A percentile compares a stretch with the other conserved stretches of the same genome.
Conservation (phyloP, 2,329 filamentous ascomycete species). For the Dryadomyces quercivorus region DNA sequence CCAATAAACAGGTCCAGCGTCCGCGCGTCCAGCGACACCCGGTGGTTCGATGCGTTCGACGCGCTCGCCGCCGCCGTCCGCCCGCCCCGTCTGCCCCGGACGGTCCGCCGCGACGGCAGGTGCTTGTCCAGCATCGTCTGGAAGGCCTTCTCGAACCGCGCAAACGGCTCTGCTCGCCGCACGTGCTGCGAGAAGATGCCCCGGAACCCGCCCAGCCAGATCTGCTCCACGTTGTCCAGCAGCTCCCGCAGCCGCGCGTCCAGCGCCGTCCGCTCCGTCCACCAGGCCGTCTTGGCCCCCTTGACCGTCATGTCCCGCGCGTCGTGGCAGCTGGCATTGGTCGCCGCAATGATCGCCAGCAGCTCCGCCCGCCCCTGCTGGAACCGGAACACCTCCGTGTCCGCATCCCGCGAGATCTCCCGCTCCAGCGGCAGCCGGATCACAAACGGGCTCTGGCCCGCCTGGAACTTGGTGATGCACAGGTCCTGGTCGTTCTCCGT, state of each 20-base stretch:
- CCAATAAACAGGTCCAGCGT: constrained; percentile 84
- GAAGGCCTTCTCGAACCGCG: constrained; percentile 66
- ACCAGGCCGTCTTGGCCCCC: constrained; percentile 75
- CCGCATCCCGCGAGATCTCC: constrained; percentile 63
- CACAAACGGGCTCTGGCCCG: constrained; percentile 67
- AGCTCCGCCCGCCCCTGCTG: constrained; percentile 69
- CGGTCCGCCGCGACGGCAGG: constrained; percentile 66
- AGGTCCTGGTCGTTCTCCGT: constrained; percentile 76
- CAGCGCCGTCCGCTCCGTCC: constrained; percentile 70
- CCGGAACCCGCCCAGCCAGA: constrained; percentile 91
- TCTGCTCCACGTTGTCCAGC: constrained; percentile 73
- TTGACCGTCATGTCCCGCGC: constrained; percentile 59
- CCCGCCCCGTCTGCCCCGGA: constrained; percentile 37
- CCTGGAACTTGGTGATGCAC: constrained; percentile 74
- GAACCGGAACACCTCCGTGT: constrained; percentile 64
- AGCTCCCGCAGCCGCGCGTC: constrained; percentile 68
- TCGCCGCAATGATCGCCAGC: constrained; percentile 65
- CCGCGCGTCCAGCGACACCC: constrained; percentile 39
- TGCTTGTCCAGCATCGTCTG: constrained; percentile 70
- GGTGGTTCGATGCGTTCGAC: constrained; percentile 12
- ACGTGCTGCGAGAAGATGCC: constrained; percentile 77
- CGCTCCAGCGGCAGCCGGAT: constrained; percentile 75
- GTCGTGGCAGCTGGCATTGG: constrained; percentile 73
- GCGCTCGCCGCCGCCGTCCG: background rate
- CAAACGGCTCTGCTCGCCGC: constrained; percentile 50